phyloP scores from a whole-genome alignment of 305 asterid species.

The Fraxinus greggii region DNA sequence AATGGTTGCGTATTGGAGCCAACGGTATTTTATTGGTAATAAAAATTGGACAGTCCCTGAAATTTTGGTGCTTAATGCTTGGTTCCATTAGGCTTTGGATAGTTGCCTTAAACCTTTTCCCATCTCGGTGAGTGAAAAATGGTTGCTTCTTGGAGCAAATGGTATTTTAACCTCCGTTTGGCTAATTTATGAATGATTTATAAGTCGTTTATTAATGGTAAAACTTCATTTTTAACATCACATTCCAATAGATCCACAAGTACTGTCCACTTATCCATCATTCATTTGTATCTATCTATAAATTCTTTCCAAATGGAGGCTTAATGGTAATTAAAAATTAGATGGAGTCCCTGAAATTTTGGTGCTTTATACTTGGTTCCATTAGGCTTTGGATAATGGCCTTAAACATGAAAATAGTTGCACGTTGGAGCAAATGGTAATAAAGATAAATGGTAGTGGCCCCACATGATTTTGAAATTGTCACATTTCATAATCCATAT shows the following conservation, averaged over 20 bases:
- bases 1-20: slow-evolving; percentile 7
- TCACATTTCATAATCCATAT: background rate
- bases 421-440: background rate
- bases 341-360: slow-evolving; percentile 7
- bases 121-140: slow-evolving; percentile 7
- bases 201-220: background rate
- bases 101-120: slow-evolving; percentile 3
- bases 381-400: slow-evolving; percentile 13
- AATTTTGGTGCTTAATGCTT: background rate
- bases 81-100: slow-evolving; percentile 16
- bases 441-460: background rate
- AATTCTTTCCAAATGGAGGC: background rate
- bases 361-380: slow-evolving; percentile 16
- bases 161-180: background rate
- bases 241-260: background rate
- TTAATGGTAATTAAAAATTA: background rate
- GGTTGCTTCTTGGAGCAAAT: background rate
- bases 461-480: background rate
- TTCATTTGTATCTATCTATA: background rate
- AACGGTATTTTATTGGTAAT: slow-evolving; percentile 18
- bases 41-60: background rate
- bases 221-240: background rate
- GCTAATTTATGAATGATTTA: background rate
- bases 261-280: background rate
- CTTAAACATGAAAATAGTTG: slow-evolving; percentile 10